phyloP scores from a whole-genome alignment of 495 filamentous ascomycete species.

The Hypoxylon perforatum region DNA sequence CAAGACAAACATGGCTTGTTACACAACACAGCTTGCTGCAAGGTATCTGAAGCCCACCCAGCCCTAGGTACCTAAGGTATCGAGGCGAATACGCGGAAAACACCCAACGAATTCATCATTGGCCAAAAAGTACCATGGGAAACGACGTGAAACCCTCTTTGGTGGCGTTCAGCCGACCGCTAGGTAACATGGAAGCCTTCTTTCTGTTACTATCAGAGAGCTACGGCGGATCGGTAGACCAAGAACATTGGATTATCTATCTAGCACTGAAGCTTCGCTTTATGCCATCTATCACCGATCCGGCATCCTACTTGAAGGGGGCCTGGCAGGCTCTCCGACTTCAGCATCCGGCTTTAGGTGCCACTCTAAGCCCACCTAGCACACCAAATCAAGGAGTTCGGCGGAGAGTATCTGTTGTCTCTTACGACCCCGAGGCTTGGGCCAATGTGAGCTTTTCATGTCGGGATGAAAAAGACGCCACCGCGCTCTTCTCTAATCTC shows the following conservation, averaged over 20 bases:
- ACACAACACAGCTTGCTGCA: no score
- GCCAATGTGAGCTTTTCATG: not conserved
- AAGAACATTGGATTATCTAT: not conserved
- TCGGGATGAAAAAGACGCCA: not conserved
- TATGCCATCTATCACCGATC: not conserved
- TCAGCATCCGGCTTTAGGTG: not conserved
- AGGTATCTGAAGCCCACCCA: no score
- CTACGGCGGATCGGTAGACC: not conserved
- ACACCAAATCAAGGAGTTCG: not conserved
- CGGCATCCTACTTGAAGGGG: not conserved
- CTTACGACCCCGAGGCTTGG: not conserved
- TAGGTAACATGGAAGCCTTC: not conserved
- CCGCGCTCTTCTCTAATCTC: not conserved
- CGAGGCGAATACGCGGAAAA: no score
- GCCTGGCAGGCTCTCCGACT: not conserved
- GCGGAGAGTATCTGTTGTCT: not conserved
- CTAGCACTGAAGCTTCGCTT: not conserved
- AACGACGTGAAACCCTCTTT: no score
- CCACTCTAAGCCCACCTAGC: not conserved
- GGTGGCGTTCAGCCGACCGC: not conserved
- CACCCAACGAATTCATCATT: no score
- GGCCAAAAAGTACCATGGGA: no score
- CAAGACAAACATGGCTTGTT: no score
- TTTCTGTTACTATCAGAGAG: not conserved
- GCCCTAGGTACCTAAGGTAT: no score